Base-by-base conservation (phyloP, 768 basidiomycete genomes). In the Chalciporus pseudorubinellus region DNA sequence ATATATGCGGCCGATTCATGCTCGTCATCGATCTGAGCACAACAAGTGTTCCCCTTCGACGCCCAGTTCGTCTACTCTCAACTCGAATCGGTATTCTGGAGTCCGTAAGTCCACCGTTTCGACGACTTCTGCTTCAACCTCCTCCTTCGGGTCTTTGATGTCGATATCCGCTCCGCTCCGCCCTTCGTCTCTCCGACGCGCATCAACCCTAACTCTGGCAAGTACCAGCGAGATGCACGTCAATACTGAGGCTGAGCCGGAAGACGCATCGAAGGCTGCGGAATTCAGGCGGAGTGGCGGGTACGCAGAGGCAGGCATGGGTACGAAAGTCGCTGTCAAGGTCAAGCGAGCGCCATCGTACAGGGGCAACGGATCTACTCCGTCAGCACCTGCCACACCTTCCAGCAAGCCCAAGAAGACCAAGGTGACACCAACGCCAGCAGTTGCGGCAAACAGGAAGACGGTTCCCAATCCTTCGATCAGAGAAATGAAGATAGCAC, bases 41-140 rank as follows among this genome's bases (percentile, higher is more conserved):
- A 58, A 54, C 24, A 59, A 22, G 26, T 40, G 44, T 55, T 63
- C 70, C 50, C 64, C 82, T 1, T 83, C 84, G 3, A 83, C 83
- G 0, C 80, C 85, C 1, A 85, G 82, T 61, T 85, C 83, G 0
- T 79, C 83, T 0, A 85, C 85, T 2, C 73, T 84, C 47, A 79
- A 77, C 56, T 78, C 80, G 19, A 67, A 57, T 41, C 76, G 56
- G 70, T 70, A 51, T 42, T 47, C 60, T 2, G 51, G 33, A 2
- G 40, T 64, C 18, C 67, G 67, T 4, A 70, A 68, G 47, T 68
- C 67, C 10, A 69, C 59, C 16, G 54, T 65, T 57, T 59, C 67
- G 50, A 28, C 59, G 50, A 40, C 67, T 9, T 61, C 62, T 50
- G 22, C 64, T 13, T 70, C 66, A 8, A 60, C 67, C 26, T 68